phyloP scores from a whole-genome alignment of 1,284 basidiomycete species.

The Austropuccinia psidii region DNA sequence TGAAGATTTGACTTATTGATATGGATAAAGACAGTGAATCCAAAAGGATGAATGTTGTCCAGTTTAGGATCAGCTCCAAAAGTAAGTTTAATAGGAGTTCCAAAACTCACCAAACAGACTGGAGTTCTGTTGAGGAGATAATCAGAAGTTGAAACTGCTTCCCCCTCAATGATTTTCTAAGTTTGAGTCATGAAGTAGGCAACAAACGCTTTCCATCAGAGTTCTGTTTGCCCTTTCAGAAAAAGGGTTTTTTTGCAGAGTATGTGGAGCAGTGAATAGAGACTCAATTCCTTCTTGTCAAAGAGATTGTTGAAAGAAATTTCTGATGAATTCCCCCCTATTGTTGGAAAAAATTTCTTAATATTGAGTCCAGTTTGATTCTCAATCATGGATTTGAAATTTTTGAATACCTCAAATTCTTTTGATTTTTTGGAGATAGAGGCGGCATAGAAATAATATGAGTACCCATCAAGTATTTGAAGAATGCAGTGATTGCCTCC shows the following conservation, averaged over 20 bases:
- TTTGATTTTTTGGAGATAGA: no score
- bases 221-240: constrained; percentile 1
- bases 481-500: no score
- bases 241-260: constrained; percentile 11
- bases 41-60: neutral
- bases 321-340: constrained; percentile 6
- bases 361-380: no score
- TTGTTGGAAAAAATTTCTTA: no score
- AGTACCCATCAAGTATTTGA: no score
- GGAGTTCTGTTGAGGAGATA: neutral
- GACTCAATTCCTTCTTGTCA: neutral
- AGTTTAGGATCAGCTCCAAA: neutral
- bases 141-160: neutral
- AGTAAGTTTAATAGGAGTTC: neutral
- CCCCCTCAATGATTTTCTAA: neutral
- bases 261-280: constrained; percentile 3
- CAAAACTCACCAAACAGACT: neutral
- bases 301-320: neutral
- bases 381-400: no score
- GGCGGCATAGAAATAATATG: no score
- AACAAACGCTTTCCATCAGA: neutral
- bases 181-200: neutral
- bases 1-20: neutral
- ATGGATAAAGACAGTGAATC: neutral
- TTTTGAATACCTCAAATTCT: no score